Evolutionary conservation across 1,284 basidiomycete genomes (phyloP).

Genomic region (Sanghuangporus sanghuang): DNA sequence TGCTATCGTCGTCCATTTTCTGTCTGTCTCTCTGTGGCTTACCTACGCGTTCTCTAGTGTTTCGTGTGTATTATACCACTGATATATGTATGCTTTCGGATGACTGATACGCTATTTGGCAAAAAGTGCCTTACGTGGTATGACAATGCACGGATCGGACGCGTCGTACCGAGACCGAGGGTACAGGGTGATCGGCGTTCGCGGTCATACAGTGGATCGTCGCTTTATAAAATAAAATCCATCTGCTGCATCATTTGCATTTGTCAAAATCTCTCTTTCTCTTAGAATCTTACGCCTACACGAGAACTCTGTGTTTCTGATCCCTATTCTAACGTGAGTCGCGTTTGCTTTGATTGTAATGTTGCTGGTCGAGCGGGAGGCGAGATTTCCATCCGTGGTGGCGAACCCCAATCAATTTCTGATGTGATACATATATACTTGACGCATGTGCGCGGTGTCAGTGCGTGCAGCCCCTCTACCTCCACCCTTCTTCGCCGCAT

Average conservation of each 20-base stretch:
- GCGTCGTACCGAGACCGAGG: conserved; percentile 1
- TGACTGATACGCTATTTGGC: background rate
- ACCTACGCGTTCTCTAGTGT: background rate
- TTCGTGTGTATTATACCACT: conserved; percentile 5
- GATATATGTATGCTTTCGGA: background rate
- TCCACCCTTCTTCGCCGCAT: conserved; percentile 8
- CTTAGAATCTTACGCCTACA: background rate
- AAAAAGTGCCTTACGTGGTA: background rate
- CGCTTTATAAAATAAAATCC: too few species aligned
- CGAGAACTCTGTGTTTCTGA: too few species aligned
- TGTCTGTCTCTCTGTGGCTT: background rate
- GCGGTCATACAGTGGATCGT: background rate
- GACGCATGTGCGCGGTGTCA: conserved; percentile 5
- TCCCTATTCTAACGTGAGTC: too few species aligned
- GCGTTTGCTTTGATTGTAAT: too few species aligned
- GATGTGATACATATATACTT: background rate
- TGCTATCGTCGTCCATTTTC: background rate
- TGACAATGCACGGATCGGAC: background rate
- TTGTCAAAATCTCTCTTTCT: too few species aligned
- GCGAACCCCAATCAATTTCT: background rate
- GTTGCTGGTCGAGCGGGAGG: background rate
- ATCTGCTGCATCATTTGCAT: too few species aligned
- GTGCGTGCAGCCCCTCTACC: conserved; percentile 1
- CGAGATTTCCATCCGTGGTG: background rate
- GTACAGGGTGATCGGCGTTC: conserved; percentile 1